Conservation (phyloP, 2,329 filamentous ascomycete genomes). For the Cyclaneusma minus region DNA sequence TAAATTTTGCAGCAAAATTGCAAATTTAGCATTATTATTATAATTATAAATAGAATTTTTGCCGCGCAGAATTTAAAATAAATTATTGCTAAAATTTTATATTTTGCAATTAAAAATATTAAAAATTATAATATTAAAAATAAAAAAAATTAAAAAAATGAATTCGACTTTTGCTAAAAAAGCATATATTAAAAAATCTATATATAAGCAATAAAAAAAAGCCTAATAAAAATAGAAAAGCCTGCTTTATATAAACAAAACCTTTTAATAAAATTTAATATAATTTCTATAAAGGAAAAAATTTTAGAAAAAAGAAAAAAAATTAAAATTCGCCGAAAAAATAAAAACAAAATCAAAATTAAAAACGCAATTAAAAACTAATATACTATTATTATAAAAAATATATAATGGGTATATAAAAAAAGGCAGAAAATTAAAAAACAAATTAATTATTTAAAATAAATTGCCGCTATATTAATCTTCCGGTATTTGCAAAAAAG, state of each 20-base stretch:
- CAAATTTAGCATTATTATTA: too few species aligned
- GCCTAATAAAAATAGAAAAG: not conserved
- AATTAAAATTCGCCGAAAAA: slow-evolving; percentile 1
- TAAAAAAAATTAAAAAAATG: not conserved
- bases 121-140: slow-evolving; percentile 1
- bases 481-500: too few species aligned
- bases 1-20: too few species aligned
- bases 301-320: slow-evolving; percentile 1
- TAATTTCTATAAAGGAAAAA: not conserved
- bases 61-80: not conserved
- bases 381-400: slow-evolving; percentile 1
- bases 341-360: not conserved
- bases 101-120: slow-evolving; percentile 1
- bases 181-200: too few species aligned
- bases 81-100: too few species aligned
- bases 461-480: too few species aligned
- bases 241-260: too few species aligned
- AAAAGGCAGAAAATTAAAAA: not conserved
- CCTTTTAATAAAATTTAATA: too few species aligned
- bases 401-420: not conserved
- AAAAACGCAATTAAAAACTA: not conserved
- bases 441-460: slow-evolving; percentile 1
- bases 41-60: too few species aligned
- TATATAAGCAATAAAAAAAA: too few species aligned
- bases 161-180: too few species aligned